These are phyloP conservation scores for Brassica juncea DNA, from an alignment of 345 rosid species.

Conservation along the genomic window DNA sequence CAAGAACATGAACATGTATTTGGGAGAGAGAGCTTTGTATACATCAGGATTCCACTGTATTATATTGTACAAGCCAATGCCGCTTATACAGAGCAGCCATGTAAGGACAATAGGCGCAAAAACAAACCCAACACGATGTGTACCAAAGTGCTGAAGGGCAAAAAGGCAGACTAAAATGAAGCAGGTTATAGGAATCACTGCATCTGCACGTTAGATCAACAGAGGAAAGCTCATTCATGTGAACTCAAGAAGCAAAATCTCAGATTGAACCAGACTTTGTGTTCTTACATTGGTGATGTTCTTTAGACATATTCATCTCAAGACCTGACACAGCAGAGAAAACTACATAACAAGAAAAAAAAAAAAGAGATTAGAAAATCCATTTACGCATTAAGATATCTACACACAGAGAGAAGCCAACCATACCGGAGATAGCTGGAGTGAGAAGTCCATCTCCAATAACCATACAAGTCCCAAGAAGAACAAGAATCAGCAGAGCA, in stretches of 20 bases:
- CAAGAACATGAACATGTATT: constrained; percentile 95
- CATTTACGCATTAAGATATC: not conserved
- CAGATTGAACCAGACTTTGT: constrained; percentile 31
- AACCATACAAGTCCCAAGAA: constrained; percentile 99
- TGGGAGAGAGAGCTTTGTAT: constrained; percentile 91
- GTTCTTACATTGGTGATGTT: constrained; percentile 81
- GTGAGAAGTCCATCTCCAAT: constrained; percentile 98
- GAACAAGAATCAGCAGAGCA: constrained; percentile 86
- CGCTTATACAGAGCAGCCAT: constrained; percentile 89
- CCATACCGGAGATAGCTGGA: constrained; percentile 92
- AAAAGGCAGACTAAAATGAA: constrained; percentile 92
- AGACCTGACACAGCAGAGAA: constrained; percentile 98
- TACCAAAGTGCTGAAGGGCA: constrained; percentile 97
- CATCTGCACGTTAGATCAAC: constrained; percentile 60
- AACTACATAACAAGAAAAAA: constrained; percentile 46
- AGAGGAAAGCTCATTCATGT: no score
- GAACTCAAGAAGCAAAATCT: no score
- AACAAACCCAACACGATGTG: constrained; percentile 85
- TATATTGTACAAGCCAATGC: constrained; percentile 90
- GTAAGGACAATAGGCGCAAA: constrained; percentile 86
- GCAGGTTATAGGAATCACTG: constrained; percentile 92
- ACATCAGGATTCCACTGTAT: constrained; percentile 81
- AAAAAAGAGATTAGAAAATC: not conserved
- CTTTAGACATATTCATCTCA: constrained; percentile 86
- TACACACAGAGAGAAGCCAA: not conserved